Evolutionary conservation across 2,329 filamentous ascomycete species (phyloP).

Genomic region (Thyridium curvatum): DNA sequence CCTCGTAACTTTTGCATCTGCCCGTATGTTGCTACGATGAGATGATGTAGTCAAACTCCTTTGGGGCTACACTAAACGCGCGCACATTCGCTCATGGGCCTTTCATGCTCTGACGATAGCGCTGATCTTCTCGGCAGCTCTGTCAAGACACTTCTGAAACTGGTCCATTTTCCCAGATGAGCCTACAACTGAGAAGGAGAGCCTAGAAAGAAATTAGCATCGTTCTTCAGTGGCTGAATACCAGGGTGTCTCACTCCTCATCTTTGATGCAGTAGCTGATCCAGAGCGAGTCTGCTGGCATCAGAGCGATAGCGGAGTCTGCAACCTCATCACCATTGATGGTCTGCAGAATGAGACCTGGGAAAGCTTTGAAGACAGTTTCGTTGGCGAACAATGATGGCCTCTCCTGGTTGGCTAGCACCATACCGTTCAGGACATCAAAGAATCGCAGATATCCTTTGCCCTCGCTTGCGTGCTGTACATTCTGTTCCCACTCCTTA

Average conservation of each 20-base stretch:
- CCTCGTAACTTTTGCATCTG: no score
- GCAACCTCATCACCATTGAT: constrained; percentile 5
- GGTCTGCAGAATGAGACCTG: constrained; percentile 4
- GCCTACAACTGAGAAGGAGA: not conserved
- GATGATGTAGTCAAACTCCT: no score
- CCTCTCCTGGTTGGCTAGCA: constrained; percentile 1
- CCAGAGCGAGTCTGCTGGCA: constrained; percentile 4
- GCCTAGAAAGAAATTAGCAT: not conserved
- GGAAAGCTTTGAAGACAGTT: constrained; percentile 4
- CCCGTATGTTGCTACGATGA: no score
- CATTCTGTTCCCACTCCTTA: constrained; percentile 2
- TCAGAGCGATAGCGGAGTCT: constrained; percentile 3
- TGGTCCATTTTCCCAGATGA: not conserved
- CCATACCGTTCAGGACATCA: constrained; percentile 6
- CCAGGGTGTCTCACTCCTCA: not conserved
- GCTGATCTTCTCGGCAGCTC: not conserved
- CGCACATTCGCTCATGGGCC: no score
- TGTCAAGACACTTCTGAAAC: not conserved
- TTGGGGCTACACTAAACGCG: no score
- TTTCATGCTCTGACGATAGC: not conserved
- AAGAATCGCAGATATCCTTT: constrained; percentile 4
- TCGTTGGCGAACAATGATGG: constrained; percentile 5
- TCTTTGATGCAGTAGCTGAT: constrained; percentile 6
- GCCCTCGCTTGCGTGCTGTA: constrained; percentile 3
- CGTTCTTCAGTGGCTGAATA: not conserved